A percentile compares a stretch with the other conserved stretches of the same genome.
Evolutionary conservation across 345 rosid species (phyloP).

Genomic region (Citrus reticulata): DNA sequence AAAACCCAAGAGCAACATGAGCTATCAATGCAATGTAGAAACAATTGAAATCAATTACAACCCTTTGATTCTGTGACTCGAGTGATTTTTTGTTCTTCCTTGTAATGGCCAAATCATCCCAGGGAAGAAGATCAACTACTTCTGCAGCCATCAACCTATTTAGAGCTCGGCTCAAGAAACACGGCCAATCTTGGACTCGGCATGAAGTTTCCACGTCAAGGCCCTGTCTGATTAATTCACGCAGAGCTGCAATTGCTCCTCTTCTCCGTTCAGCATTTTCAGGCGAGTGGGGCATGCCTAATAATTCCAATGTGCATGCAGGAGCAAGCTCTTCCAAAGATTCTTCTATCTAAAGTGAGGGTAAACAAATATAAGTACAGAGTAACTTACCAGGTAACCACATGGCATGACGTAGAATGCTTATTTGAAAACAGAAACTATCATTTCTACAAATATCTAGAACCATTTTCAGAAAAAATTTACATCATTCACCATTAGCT

Average conservation of each 20-base stretch:
- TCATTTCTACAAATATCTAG: slow-evolving; percentile 1
- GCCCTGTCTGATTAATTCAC: slow-evolving; percentile 86
- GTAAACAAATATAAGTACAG: slow-evolving; percentile 5
- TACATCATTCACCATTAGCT: neutral
- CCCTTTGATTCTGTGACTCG: slow-evolving; percentile 93
- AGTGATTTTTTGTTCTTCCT: slow-evolving; percentile 89
- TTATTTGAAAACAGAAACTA: neutral
- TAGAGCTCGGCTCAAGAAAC: slow-evolving; percentile 76
- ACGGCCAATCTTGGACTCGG: slow-evolving; percentile 88
- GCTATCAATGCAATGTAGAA: slow-evolving; percentile 72
- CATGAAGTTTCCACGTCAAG: slow-evolving; percentile 82
- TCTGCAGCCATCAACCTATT: slow-evolving; percentile 74
- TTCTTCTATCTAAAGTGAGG: slow-evolving; percentile 71
- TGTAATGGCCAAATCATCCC: slow-evolving; percentile 67
- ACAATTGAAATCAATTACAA: slow-evolving; percentile 71
- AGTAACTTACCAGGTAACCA: neutral
- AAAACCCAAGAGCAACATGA: slow-evolving; percentile 89
- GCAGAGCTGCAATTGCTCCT: slow-evolving; percentile 91
- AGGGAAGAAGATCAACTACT: slow-evolving; percentile 86
- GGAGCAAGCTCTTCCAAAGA: slow-evolving; percentile 99
- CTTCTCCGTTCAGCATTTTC: slow-evolving; percentile 80
- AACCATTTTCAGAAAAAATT: slow-evolving; percentile 9
- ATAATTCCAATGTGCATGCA: slow-evolving; percentile 91
- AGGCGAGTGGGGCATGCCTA: slow-evolving; percentile 73
- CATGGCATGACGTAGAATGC: neutral